These are phyloP conservation scores for Trypanosoma vivax DNA, from an alignment of 208 protist genomes.

Conservation along the genomic window DNA sequence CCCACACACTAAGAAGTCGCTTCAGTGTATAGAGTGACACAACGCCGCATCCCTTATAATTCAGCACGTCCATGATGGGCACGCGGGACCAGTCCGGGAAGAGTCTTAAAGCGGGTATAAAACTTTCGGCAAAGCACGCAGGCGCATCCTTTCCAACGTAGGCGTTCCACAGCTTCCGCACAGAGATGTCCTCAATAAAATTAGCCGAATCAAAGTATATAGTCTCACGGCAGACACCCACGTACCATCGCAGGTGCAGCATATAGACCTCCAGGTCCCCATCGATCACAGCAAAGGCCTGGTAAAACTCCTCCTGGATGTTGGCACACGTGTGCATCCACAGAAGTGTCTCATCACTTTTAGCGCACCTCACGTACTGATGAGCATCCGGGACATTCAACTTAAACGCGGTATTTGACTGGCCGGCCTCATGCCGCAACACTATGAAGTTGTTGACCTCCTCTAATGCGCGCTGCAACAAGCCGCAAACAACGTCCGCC, in stretches of 20 bases:
- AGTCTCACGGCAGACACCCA: conserved; percentile 26
- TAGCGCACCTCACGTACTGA: not conserved
- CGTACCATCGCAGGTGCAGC: conserved; percentile 65
- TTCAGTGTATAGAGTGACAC: conserved; percentile 71
- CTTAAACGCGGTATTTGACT: not conserved
- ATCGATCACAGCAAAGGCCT: conserved; percentile 19
- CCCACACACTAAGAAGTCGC: conserved; percentile 73
- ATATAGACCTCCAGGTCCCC: conserved; percentile 31
- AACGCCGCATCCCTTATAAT: conserved; percentile 71
- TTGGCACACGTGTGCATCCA: conserved; percentile 6
- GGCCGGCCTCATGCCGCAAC: not conserved
- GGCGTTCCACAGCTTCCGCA: conserved; percentile 44
- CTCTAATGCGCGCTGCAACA: conserved; percentile 11
- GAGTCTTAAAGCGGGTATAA: conserved; percentile 33
- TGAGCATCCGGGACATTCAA: not conserved
- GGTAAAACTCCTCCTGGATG: conserved; percentile 8
- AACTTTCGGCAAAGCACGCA: conserved; percentile 53
- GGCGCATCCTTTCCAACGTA: conserved; percentile 47
- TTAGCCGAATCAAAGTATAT: conserved; percentile 33
- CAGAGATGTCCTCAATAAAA: conserved; percentile 44
- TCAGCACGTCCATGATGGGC: conserved; percentile 45
- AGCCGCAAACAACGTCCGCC: conserved; percentile 12
- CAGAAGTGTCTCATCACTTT: not conserved
- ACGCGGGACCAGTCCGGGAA: conserved; percentile 50
- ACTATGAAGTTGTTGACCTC: conserved; percentile 12